phyloP scores from a whole-genome alignment of 2,329 filamentous ascomycete genomes.

The Aspergillus sp. region DNA sequence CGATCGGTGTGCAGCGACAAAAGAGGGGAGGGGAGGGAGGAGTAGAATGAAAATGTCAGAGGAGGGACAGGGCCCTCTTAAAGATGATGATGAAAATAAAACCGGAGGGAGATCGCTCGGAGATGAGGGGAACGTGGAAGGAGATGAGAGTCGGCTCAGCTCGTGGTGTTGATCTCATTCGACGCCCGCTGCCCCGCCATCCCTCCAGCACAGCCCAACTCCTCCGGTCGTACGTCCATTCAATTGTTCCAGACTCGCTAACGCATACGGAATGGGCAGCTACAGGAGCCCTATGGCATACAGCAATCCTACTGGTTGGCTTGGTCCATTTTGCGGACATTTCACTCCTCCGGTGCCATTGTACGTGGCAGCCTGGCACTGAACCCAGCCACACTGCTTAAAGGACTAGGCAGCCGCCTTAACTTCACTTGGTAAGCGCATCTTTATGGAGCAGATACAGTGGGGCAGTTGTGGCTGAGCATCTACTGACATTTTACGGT shows the following conservation, averaged over 20 bases:
- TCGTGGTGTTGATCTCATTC: not conserved
- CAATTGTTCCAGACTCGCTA: not conserved
- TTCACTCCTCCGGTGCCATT: not conserved
- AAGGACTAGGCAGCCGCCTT: not conserved
- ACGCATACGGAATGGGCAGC: not conserved
- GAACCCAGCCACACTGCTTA: constrained; percentile 11
- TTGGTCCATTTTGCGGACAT: not conserved
- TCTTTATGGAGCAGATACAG: not conserved
- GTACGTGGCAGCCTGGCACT: constrained; percentile 7
- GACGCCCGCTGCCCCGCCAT: constrained; percentile 12
- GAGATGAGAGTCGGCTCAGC: constrained; percentile 2
- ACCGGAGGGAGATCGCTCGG: not conserved
- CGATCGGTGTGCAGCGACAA: not conserved
- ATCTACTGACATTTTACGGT: not conserved
- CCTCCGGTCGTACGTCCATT: no score
- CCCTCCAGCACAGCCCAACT: not conserved
- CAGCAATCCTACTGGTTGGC: not conserved
- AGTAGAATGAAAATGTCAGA: not conserved
- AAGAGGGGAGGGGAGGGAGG: not conserved
- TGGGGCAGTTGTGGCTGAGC: constrained; percentile 9
- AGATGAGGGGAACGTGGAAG: constrained; percentile 2
- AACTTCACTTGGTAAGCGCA: not conserved
- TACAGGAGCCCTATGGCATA: not conserved
- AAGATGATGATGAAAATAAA: not conserved
- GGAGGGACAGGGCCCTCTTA: constrained; percentile 2